Conservation (phyloP, 345 rosid genomes). For the Lumnitzera littorea region DNA sequence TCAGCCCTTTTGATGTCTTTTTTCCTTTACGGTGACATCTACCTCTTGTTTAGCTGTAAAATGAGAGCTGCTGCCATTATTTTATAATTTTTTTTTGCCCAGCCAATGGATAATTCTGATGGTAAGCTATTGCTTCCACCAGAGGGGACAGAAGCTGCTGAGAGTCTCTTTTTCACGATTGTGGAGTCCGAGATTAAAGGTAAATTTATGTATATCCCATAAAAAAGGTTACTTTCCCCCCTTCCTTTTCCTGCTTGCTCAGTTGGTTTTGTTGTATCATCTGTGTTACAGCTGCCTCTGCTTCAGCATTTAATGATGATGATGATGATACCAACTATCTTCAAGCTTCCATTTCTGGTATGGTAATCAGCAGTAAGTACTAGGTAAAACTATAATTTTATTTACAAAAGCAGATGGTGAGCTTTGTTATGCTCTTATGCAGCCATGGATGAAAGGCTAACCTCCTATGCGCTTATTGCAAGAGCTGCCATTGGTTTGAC, state of each 20-base stretch:
- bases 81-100: slow-evolving; percentile 15
- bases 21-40: not conserved
- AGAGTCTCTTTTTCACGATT: slow-evolving; percentile 68
- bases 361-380: slow-evolving; percentile 11
- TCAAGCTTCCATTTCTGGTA: slow-evolving; percentile 90
- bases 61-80: not conserved
- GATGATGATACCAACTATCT: slow-evolving; percentile 52
- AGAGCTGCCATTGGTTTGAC: slow-evolving; percentile 83
- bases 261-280: not conserved
- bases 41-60: not conserved
- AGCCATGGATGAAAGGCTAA: slow-evolving; percentile 97
- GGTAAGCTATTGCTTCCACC: slow-evolving; percentile 58
- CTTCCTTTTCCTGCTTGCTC: slow-evolving; percentile 4
- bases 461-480: slow-evolving; percentile 93
- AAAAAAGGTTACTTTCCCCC: too few relatives aligned
- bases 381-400: slow-evolving; percentile 4
- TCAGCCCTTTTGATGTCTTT: too few relatives aligned
- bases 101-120: slow-evolving; percentile 57
- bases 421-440: slow-evolving; percentile 22
- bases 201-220: slow-evolving; percentile 11
- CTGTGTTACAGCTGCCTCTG: slow-evolving; percentile 12
- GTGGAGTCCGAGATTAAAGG: slow-evolving; percentile 82
- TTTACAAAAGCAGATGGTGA: slow-evolving; percentile 7
- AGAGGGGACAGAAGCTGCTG: slow-evolving; percentile 84
- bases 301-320: slow-evolving; percentile 52